phyloP scores from a whole-genome alignment of 139 green algal species.

The Chlorella sorokiniana region DNA sequence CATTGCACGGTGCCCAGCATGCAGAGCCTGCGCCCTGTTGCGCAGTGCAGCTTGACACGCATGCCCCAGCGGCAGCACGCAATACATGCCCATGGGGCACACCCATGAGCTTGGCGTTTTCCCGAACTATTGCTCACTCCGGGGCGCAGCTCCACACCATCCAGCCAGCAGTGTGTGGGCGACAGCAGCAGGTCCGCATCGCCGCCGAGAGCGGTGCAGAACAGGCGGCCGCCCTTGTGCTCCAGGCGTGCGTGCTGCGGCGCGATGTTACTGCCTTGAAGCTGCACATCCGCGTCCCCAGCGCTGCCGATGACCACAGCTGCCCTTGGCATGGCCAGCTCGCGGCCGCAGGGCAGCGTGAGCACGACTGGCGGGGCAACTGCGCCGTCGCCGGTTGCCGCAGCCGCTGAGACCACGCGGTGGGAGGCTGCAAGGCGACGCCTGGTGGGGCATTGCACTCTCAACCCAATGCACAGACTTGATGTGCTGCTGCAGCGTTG shows the following conservation, averaged over 20 bases:
- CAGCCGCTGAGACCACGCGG: not conserved
- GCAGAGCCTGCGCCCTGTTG: not conserved
- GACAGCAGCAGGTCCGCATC: conserved; percentile 41
- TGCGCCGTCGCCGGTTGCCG: not conserved
- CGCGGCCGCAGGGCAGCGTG: not conserved
- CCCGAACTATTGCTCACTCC: too few species aligned
- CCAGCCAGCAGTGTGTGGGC: conserved; percentile 38
- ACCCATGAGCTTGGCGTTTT: too few species aligned
- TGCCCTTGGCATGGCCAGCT: not conserved
- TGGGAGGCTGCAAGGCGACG: not conserved
- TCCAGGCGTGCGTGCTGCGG: conserved; percentile 39
- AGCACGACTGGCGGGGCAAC: conserved; percentile 2
- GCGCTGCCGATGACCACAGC: not conserved
- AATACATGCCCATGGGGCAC: too few species aligned
- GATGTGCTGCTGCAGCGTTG: too few species aligned
- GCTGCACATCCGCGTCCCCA: not conserved
- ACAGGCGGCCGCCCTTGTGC: conserved; percentile 36
- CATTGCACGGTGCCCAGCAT: too few species aligned
- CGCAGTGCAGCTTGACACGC: too few species aligned
- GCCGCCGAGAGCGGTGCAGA: conserved; percentile 29
- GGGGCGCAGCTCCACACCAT: conserved; percentile 41
- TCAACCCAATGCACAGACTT: too few species aligned
- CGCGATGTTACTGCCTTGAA: not conserved
- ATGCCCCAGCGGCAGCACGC: too few species aligned
- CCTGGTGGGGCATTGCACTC: too few species aligned